Evolutionary conservation across 495 filamentous ascomycete species (phyloP), one percentile per base, ranked within the genome.

Genomic region (Aspergillus cavernicola): DNA sequence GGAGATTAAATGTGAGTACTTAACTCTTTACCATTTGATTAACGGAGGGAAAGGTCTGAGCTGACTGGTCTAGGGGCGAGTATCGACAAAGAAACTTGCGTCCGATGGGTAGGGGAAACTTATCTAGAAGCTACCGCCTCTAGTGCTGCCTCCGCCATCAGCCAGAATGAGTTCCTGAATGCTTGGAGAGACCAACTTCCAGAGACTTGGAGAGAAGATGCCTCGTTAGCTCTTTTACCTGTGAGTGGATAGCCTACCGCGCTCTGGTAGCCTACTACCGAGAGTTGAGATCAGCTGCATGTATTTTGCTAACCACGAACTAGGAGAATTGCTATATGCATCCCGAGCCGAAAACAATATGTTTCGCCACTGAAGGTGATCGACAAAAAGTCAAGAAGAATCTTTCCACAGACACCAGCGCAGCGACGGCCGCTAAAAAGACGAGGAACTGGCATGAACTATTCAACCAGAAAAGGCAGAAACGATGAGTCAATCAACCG

Each of bases 361-460:
- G 53, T 54, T 75, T 67, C 47, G 62, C 69, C 23, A 65, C 63
- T 26, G 58, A 68, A 29, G 61, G 58, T 15, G 71, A 73, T 50
- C 63, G 68, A 15, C 62, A 71, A 28, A 67, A 66, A 29, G 40
- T 50, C 10, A 66, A 62, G 53, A 69, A 71, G 39, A 64, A 64
- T 26, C 46, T 65, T 22, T 48, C 65, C 20, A 52, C 60, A 19
- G 65, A 65, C 29, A 64, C 69, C 38, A 61, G 64, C 40, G 61
- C 64, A 38, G 56, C 68, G 5, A 71, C 72, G 4, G 72, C 74
- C 32, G 69, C 68, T 26, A 80, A 80, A 43, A 74, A 72, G 53
- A 77, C 76, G 57, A 81, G 90, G 50, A 95, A 92, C 62, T 96
- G 90, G 90, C 90, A 96, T 66, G 90, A 95, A 65, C 85, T 81